Evolutionary conservation across 2,329 filamentous ascomycete species (phyloP).

Genomic region (Teratosphaeria nubilosa): DNA sequence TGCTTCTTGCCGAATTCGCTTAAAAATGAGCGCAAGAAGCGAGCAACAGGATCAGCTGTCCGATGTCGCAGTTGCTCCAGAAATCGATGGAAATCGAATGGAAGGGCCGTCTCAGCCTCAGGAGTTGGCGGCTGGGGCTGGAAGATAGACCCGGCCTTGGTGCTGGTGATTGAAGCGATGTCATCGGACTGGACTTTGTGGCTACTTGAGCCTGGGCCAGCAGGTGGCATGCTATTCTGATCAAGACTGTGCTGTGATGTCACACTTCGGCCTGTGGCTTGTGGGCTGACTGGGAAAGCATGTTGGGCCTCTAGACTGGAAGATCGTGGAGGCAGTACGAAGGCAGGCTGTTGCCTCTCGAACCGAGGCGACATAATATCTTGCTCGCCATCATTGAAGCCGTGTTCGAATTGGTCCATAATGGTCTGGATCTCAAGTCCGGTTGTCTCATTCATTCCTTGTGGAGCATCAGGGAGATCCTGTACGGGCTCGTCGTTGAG

Average conservation of each 20-base stretch:
- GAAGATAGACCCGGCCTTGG: constrained; percentile 39
- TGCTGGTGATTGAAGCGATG: constrained; percentile 20
- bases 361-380: constrained; percentile 88
- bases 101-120: constrained; percentile 63
- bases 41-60: constrained; percentile 93
- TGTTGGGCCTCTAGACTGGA: constrained; percentile 67
- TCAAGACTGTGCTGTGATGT: constrained; percentile 4
- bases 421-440: constrained; percentile 87
- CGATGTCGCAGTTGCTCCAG: constrained; percentile 91
- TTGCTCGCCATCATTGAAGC: constrained; percentile 53
- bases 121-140: constrained; percentile 46
- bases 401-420: constrained; percentile 88
- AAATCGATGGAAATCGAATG: constrained; percentile 96
- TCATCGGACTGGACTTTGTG: constrained; percentile 15
- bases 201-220: constrained; percentile 15
- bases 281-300: constrained; percentile 15
- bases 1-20: constrained; percentile 93
- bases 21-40: constrained; percentile 89
- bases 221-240: constrained; percentile 7
- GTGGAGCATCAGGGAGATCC: constrained; percentile 40
- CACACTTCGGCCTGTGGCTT: constrained; percentile 14
- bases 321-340: constrained; percentile 69
- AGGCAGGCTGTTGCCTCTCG: constrained; percentile 69
- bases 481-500: constrained; percentile 14
- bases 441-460: constrained; percentile 25